These are phyloP conservation scores for Bolboschoenoplectus hybrid DNA, from an alignment of 202 grass and related monocot species.

Conservation along the genomic window DNA sequence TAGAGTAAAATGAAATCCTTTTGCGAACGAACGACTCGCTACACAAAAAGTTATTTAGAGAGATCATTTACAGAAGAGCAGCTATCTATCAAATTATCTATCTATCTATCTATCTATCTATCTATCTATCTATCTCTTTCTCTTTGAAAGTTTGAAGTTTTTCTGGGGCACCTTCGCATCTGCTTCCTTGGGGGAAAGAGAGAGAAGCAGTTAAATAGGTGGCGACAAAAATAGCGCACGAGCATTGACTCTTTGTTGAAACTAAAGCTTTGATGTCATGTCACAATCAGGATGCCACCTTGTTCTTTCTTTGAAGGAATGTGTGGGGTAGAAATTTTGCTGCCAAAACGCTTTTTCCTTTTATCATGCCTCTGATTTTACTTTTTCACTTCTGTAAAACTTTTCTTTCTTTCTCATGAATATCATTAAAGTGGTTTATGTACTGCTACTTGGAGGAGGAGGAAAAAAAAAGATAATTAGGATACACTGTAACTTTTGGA, in stretches of 20 bases:
- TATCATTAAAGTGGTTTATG: too few relatives aligned
- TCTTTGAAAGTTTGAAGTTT: background rate
- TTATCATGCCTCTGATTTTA: too few relatives aligned
- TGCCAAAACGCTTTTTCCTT: too few relatives aligned
- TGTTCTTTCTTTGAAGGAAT: background rate
- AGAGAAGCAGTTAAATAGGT: background rate
- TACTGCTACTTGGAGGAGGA: too few relatives aligned
- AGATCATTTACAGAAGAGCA: background rate
- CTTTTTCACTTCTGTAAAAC: too few relatives aligned
- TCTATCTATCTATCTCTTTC: background rate
- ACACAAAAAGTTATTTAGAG: background rate
- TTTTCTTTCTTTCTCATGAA: too few relatives aligned
- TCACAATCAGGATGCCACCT: background rate
- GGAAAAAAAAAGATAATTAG: too few relatives aligned
- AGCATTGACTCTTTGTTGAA: background rate
- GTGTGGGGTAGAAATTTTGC: background rate
- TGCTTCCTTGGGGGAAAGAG: background rate
- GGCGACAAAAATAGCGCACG: slow-evolving; percentile 14
- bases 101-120: background rate
- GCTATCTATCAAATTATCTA: background rate
- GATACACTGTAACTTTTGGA: too few relatives aligned
- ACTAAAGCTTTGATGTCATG: background rate
- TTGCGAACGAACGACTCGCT: background rate
- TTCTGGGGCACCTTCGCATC: background rate
- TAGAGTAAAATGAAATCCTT: too few relatives aligned